These are phyloP conservation scores for Pythium monospermum DNA, from an alignment of 352 stramenopile species.

Conservation along the genomic window DNA sequence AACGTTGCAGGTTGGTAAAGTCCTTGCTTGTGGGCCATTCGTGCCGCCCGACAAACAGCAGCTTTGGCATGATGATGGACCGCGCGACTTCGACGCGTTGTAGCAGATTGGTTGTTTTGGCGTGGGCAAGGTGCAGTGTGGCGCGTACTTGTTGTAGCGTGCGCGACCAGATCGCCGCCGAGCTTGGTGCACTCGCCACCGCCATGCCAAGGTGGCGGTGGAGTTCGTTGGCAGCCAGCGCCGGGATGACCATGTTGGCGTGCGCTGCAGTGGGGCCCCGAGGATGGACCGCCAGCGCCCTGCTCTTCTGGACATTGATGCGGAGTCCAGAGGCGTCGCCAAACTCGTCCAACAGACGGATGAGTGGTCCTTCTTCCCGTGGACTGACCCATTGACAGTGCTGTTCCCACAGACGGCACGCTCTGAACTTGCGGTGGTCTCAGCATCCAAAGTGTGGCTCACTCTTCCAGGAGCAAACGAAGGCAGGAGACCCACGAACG, in stretches of 20 bases:
- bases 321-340: background rate
- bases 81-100: background rate
- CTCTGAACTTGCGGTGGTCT: too few species aligned
- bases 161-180: background rate
- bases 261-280: background rate
- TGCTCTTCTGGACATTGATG: slow-evolving; percentile 1
- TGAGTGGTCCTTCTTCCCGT: background rate
- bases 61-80: background rate
- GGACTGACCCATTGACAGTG: too few species aligned
- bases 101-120: slow-evolving; percentile 1
- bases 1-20: background rate
- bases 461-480: too few species aligned
- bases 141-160: background rate
- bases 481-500: too few species aligned
- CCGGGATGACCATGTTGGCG: background rate
- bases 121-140: background rate
- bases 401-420: too few species aligned
- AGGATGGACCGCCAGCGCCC: background rate
- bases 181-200: background rate
- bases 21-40: background rate
- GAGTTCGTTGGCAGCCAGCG: background rate
- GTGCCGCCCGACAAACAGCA: background rate
- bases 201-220: background rate
- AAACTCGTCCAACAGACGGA: background rate
- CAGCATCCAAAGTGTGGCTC: too few species aligned